Percentiles rank a stretch among this genome's conserved stretches.
phyloP scores from a whole-genome alignment of 2,329 filamentous ascomycete species.

The Botrytis squamosa region DNA sequence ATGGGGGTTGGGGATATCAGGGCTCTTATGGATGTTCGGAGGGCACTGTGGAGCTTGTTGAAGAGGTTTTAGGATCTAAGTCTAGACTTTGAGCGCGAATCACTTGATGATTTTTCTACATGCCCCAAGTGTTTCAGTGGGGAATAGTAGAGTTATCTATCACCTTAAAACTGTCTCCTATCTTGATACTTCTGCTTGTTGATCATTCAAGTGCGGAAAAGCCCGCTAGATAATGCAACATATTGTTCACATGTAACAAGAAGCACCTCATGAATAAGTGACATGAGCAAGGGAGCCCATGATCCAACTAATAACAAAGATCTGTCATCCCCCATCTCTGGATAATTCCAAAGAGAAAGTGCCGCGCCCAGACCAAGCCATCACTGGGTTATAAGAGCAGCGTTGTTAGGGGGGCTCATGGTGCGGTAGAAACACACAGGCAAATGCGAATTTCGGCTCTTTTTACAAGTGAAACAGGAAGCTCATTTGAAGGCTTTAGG shows the following conservation, averaged over 20 bases:
- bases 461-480: background rate
- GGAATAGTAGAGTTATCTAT: background rate
- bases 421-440: background rate
- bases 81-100: slow-evolving; percentile 27
- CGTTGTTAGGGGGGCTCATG: accelerated
- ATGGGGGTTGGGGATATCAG: slow-evolving; percentile 63
- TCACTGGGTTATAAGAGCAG: background rate
- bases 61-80: slow-evolving; percentile 43
- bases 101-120: background rate
- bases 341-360: too few relatives aligned
- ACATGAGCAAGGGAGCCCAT: too few relatives aligned
- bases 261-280: background rate
- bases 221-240: background rate
- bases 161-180: background rate
- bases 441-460: background rate
- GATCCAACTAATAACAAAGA: background rate
- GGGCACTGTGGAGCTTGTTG: slow-evolving; percentile 64
- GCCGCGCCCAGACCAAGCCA: background rate
- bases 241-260: too few relatives aligned
- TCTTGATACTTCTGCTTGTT: too few relatives aligned
- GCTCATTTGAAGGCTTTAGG: background rate
- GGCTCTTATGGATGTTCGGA: slow-evolving; percentile 68
- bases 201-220: background rate
- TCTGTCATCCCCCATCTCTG: background rate
- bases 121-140: background rate